Evolutionary conservation across 192 early-diverging fungal genomes (phyloP), one percentile per base, ranked within the genome.

Genomic region (Coemansia sp.): DNA sequence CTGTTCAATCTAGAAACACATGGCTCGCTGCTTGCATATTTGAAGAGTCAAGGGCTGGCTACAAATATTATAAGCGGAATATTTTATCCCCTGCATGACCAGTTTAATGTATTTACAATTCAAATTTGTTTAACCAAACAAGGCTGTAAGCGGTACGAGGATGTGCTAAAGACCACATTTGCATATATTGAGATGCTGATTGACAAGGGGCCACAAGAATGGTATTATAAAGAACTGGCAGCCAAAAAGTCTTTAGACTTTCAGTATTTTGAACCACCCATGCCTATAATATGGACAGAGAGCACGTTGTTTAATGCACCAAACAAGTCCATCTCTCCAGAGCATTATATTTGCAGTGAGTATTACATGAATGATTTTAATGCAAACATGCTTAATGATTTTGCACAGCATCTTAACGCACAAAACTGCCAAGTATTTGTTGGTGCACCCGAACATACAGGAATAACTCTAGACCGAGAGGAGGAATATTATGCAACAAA

Each of bases 1-100:
- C 76, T 96, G 22, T 86, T 98, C 59, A 90, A 90, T 0, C 88
- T 92, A 65, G 92, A 95, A 63, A 88, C 87, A 17, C 69, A 72
- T 14, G 96, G 96, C 8, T 96, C 94, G 1, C 74, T 98, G 54
- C 73, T 93, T 9, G 87, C 90, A 2, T 69, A 91, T 27, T 73
- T 98, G 29, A 94, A 94, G 69, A 82, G 88, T 41, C 83, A 89
- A 22, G 91, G 92, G 4, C 95, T 94, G 94, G 92, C 91, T 4
- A 84, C 87, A 23, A 22, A 23, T 9, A 22, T 73, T 12, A 29
- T n/a, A 12, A 54, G 52, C 9, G 12, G 27, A 8, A 16, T 54
- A 14, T 22, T 6, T 3, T 55, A 55, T 14, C 12, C 53, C 12
- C 6, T 29, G 12, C 67, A 9, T 22, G 27, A 54, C 52, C 23